Base-by-base conservation (phyloP, 768 basidiomycete genomes). In the Asterophora parasitica region DNA sequence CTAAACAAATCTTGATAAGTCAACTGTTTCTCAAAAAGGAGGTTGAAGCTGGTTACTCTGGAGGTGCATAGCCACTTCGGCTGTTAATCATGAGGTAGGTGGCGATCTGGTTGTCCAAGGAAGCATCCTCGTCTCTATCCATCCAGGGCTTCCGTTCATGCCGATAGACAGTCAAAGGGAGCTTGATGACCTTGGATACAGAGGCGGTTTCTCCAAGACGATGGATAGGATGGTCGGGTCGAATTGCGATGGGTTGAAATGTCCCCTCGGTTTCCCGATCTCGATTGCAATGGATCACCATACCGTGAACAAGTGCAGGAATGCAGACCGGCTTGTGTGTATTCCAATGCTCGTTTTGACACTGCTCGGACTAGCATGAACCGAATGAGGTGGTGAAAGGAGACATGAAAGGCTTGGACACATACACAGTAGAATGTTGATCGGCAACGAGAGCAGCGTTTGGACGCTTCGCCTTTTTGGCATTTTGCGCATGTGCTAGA, bases 71-170 rank as follows among this genome's bases (percentile, higher is more conserved):
- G 17, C 49, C 49, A 17, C 19, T 23, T 20, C 34, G 9, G 23
- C 28, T 43, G 9, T 44, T 32, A 4, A 54, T 54, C 49, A 50
- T 54, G 20, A 50, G 42, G n/a, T 35, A 48, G 10, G 49, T 54
- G n/a, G 45, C 48, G n/a, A 54, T 54, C 34, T 44, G 26, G 32
- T 50, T 48, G 17, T 54, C 53, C 26, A 44, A 11, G 4, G 20
- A 26, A 16, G 34, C 30, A 31, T 43, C 40, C 4, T 37, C 42
- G 15, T 30, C 16, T 20, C 42, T 40, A 15, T 19, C 15, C 31
- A 41, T 40, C 45, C 45, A 47, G 1, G 46, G 31, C 13, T 39
- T 35, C 15, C 28, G 31, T 13, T 30, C 34, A 26, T 54, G 52
- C 38, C 44, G 49, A 41, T 52, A 52, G 11, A 52, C 16, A 8